These are phyloP conservation scores for Euphrasia confusa DNA, from an alignment of 257 asterid species.

Conservation along the genomic window DNA sequence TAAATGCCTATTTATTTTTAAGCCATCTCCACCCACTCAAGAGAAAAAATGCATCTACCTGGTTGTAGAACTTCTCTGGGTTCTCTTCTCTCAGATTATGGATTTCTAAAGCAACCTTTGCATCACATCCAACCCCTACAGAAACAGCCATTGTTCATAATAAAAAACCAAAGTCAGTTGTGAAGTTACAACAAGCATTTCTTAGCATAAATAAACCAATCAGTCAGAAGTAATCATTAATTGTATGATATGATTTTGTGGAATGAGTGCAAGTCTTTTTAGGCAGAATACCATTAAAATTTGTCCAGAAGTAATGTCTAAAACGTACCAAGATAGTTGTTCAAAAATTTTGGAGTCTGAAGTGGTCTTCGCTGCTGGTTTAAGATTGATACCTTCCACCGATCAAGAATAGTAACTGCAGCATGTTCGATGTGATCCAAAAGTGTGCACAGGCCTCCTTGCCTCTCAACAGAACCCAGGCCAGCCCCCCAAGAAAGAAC, in stretches of 20 bases:
- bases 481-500: conserved; percentile 99
- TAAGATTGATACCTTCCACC: conserved; percentile 80
- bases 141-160: conserved; percentile 19
- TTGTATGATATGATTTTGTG: background rate
- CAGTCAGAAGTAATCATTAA: background rate
- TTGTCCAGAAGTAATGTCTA: conserved; percentile 13
- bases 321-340: conserved; percentile 87
- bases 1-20: conserved; percentile 4
- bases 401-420: conserved; percentile 95
- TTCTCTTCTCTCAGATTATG: conserved; percentile 98
- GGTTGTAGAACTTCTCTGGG: conserved; percentile 97
- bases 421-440: conserved; percentile 90
- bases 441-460: conserved; percentile 89
- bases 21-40: conserved; percentile 6
- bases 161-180: background rate
- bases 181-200: background rate
- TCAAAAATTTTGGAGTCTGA: conserved; percentile 68
- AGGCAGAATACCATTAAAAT: conserved; percentile 12
- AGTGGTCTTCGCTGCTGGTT: conserved; percentile 64
- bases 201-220: conserved; percentile 4
- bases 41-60: conserved; percentile 42
- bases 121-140: conserved; percentile 99
- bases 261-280: conserved; percentile 19
- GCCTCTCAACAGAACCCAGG: conserved; percentile 96
- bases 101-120: conserved; percentile 97